A percentile compares a stretch with the other conserved stretches of the same genome.
These are phyloP conservation scores for Trypanosoma brucei DNA, from an alignment of 208 protist species.

Conservation along the genomic window DNA sequence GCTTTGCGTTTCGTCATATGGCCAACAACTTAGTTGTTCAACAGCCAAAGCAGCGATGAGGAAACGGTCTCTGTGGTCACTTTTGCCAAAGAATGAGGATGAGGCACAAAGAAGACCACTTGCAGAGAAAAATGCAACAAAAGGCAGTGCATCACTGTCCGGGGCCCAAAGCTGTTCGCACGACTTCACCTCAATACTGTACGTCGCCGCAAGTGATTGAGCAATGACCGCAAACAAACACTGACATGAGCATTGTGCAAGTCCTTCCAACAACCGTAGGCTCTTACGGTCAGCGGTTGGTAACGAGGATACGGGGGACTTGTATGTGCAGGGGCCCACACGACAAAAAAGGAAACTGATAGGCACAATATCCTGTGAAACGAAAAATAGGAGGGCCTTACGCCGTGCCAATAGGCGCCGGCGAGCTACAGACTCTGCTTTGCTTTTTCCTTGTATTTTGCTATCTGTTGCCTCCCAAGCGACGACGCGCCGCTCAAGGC, in stretches of 20 bases:
- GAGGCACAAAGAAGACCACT: conserved; percentile 55
- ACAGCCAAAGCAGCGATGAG: conserved; percentile 45
- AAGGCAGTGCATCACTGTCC: conserved; percentile 3
- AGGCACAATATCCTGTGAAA: conserved; percentile 33
- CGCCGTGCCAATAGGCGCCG: conserved; percentile 25
- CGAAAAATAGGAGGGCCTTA: conserved; percentile 49
- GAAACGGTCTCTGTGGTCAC: conserved; percentile 35
- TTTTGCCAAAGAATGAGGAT: conserved; percentile 23
- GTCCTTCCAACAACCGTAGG: conserved; percentile 8
- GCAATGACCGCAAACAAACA: conserved; percentile 21
- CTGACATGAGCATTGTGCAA: conserved; percentile 8
- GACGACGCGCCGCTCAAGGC: conserved; percentile 1
- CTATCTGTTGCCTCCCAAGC: conserved; percentile 6
- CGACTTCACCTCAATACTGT: neutral
- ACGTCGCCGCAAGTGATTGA: conserved; percentile 22
- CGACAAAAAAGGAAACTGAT: conserved; percentile 27
- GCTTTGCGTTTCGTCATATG: conserved; percentile 5
- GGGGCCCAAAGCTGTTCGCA: conserved; percentile 14
- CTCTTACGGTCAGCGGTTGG: conserved; percentile 2
- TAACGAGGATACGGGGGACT: neutral
- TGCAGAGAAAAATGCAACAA: conserved; percentile 51
- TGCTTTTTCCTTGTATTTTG: neutral
- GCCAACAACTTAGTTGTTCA: conserved; percentile 33
- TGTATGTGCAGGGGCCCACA: neutral
- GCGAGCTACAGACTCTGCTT: neutral